Percentiles rank a stretch among this genome's conserved stretches.
These are phyloP conservation scores for Penicillium sp. DNA, from an alignment of 2,329 filamentous ascomycete species.

Conservation along the genomic window DNA sequence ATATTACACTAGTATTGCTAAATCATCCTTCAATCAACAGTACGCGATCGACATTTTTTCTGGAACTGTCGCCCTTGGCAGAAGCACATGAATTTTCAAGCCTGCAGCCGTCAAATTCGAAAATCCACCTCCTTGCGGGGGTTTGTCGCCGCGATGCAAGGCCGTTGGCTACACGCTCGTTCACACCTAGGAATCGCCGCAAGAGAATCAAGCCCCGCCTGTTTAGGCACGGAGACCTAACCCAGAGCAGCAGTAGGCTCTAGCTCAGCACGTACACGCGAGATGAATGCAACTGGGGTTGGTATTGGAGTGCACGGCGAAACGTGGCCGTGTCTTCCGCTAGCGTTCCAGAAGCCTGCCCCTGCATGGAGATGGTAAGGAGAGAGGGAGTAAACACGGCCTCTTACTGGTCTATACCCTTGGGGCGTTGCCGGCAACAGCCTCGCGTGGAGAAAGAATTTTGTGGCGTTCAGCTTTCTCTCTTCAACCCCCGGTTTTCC, in stretches of 20 bases:
- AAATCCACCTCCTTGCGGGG: background rate
- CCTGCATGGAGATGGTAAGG: slow-evolving; percentile 11
- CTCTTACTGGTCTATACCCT: slow-evolving; percentile 4
- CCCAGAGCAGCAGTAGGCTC: slow-evolving; percentile 1
- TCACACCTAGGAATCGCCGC: background rate
- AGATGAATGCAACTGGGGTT: background rate
- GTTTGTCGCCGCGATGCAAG: background rate
- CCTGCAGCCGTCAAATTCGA: background rate
- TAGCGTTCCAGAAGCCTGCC: slow-evolving; percentile 21
- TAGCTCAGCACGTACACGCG: background rate
- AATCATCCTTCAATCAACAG: slow-evolving; percentile 6
- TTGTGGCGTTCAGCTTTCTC: slow-evolving; percentile 6
- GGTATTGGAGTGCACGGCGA: slow-evolving; percentile 4
- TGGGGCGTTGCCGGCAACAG: background rate
- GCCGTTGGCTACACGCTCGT: background rate
- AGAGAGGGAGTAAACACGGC: background rate
- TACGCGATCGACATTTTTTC: slow-evolving; percentile 9
- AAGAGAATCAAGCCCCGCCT: background rate
- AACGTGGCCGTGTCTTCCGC: slow-evolving; percentile 14
- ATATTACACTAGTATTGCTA: slow-evolving; percentile 6
- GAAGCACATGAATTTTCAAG: slow-evolving; percentile 2
- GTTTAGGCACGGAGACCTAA: slow-evolving; percentile 11
- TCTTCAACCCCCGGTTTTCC: background rate
- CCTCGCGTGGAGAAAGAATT: slow-evolving; percentile 11
- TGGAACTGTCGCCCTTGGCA: slow-evolving; percentile 7